Conservation (phyloP, 2,329 filamentous ascomycete species). For the Cercospora canescens region DNA sequence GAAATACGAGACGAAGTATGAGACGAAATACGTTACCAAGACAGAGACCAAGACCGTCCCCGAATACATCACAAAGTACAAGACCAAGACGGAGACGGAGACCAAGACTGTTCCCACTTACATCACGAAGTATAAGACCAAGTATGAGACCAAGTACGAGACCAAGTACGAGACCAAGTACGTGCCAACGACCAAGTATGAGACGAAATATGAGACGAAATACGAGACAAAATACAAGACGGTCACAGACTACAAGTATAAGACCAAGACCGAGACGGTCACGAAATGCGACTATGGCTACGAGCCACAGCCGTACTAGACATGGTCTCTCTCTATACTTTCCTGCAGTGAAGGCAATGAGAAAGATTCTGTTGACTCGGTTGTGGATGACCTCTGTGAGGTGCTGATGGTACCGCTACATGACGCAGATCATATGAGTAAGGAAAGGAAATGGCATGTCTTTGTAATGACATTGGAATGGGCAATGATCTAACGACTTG, state of each 20-base stretch:
- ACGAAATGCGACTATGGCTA: neutral
- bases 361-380: neutral
- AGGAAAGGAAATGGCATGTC: neutral
- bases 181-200: no score
- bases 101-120: neutral
- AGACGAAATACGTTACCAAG: neutral
- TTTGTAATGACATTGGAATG: neutral
- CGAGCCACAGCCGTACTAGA: neutral
- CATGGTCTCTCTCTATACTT: neutral
- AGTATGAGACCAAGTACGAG: neutral
- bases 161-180: neutral
- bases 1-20: neutral
- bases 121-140: neutral
- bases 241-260: no score
- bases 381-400: neutral
- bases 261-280: neutral
- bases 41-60: neutral
- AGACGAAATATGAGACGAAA: neutral
- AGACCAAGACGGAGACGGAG: neutral
- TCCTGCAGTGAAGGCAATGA: neutral
- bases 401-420: neutral
- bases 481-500: neutral
- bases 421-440: neutral
- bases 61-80: neutral
- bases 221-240: constrained; percentile 1